These are phyloP conservation scores for Kitagawia praeruptora DNA, from an alignment of 129 eudicot species.

Conservation along the genomic window DNA sequence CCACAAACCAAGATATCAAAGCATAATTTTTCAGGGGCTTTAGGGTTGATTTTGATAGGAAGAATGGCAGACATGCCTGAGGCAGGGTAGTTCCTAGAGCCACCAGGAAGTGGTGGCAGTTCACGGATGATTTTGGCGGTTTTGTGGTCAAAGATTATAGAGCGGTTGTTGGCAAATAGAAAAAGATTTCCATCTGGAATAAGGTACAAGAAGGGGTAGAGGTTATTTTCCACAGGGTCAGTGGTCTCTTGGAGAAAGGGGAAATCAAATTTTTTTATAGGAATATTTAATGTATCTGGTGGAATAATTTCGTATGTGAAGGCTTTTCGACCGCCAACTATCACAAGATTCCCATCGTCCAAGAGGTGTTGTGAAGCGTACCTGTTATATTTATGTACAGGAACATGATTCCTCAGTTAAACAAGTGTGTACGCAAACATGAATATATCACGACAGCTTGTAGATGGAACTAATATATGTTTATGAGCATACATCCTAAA, in stretches of 20 bases:
- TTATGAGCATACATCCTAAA: too few species aligned
- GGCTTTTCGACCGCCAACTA: constrained; percentile 62
- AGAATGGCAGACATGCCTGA: constrained; percentile 56
- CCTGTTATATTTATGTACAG: constrained; percentile 16
- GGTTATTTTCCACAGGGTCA: constrained; percentile 48
- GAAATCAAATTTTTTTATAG: constrained; percentile 21
- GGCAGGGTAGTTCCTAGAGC: constrained; percentile 77
- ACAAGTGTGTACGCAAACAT: not conserved
- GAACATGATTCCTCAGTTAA: not conserved
- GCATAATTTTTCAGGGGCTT: not conserved
- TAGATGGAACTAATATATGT: too few species aligned
- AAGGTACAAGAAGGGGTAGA: constrained; percentile 57
- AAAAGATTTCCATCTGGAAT: constrained; percentile 62
- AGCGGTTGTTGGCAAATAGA: constrained; percentile 57
- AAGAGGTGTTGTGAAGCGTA: constrained; percentile 49
- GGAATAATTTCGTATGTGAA: constrained; percentile 53
- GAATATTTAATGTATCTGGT: constrained; percentile 24
- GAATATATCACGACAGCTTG: too few species aligned
- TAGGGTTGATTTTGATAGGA: constrained; percentile 39
- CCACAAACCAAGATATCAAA: constrained; percentile 69
- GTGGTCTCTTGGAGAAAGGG: constrained; percentile 50
- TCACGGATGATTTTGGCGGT: constrained; percentile 31
- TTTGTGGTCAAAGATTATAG: constrained; percentile 37
- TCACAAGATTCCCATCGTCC: constrained; percentile 45
- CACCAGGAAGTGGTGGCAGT: constrained; percentile 54